Percentiles rank a stretch among this genome's conserved stretches.
phyloP scores from a whole-genome alignment of 2,329 filamentous ascomycete genomes.

The Talaromyces sp. region DNA sequence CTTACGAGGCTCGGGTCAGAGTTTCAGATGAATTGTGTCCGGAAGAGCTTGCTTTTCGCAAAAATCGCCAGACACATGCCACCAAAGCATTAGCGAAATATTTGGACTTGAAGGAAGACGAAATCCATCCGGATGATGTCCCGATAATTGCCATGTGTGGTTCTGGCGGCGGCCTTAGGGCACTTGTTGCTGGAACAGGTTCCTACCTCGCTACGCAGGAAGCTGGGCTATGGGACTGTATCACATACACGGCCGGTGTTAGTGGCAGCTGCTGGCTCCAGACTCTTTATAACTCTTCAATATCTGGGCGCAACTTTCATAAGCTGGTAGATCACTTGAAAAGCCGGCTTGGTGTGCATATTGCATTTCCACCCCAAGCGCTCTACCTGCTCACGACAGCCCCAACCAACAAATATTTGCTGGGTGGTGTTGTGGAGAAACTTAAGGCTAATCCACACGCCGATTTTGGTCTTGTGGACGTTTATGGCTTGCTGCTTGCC shows the following conservation, averaged over 20 bases:
- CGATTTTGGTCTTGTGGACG: constrained; percentile 83
- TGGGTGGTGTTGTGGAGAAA: constrained; percentile 87
- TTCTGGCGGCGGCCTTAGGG: constrained; percentile 84
- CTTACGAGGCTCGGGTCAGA: constrained; percentile 72
- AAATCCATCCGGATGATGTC: constrained; percentile 88
- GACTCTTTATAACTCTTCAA: constrained; percentile 74
- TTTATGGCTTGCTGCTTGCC: constrained; percentile 82
- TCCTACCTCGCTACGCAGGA: constrained; percentile 80
- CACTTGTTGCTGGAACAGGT: constrained; percentile 82
- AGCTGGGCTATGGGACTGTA: constrained; percentile 84
- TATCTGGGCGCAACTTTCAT: constrained; percentile 62
- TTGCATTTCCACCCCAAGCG: constrained; percentile 84
- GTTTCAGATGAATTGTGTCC: constrained; percentile 74
- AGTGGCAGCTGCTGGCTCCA: constrained; percentile 97
- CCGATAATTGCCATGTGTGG: constrained; percentile 91
- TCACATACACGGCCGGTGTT: constrained; percentile 91
- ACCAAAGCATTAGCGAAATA: constrained; percentile 74
- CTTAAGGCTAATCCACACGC: constrained; percentile 73
- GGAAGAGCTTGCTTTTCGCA: constrained; percentile 72
- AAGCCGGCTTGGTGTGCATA: constrained; percentile 74
- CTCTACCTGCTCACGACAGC: constrained; percentile 76
- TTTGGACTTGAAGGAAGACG: constrained; percentile 67
- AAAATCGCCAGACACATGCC: constrained; percentile 62
- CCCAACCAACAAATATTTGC: constrained; percentile 86
- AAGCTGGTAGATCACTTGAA: constrained; percentile 80